These are phyloP conservation scores for Ceratocystis huliohia DNA, from an alignment of 2,329 filamentous ascomycete species.

Conservation along the genomic window DNA sequence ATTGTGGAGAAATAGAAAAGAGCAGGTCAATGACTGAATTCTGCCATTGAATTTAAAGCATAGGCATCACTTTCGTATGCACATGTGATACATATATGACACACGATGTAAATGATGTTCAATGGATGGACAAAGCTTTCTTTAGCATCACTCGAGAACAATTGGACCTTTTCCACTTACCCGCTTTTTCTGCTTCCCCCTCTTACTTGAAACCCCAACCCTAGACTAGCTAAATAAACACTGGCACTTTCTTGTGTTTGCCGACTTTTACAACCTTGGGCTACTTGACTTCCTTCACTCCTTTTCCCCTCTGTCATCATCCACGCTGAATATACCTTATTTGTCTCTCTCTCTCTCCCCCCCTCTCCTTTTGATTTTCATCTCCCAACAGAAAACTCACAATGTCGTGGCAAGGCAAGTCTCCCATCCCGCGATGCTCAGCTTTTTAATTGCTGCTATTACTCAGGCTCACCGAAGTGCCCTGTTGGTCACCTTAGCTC, in stretches of 20 bases:
- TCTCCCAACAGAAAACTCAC: conserved; percentile 25
- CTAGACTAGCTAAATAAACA: neutral
- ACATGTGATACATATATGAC: neutral
- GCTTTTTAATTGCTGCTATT: neutral
- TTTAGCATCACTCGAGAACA: neutral
- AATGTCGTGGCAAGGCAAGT: conserved; percentile 65
- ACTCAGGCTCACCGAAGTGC: neutral
- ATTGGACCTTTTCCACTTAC: neutral
- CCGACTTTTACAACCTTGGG: conserved; percentile 14
- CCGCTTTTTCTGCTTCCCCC: neutral
- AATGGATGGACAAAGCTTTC: neutral
- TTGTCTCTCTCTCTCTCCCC: conserved; percentile 14
- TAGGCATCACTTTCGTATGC: neutral
- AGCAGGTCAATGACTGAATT: too few relatives aligned
- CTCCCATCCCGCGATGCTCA: neutral
- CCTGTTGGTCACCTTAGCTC: neutral
- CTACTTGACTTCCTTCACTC: conserved; percentile 16
- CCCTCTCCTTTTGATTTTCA: conserved; percentile 17
- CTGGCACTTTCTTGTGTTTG: conserved; percentile 8
- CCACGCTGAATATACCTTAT: conserved; percentile 16
- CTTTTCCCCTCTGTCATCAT: neutral
- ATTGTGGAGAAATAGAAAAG: too few relatives aligned
- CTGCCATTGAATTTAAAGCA: too few relatives aligned
- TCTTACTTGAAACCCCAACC: neutral
- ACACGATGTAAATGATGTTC: neutral